Conservation (phyloP, 1,284 basidiomycete genomes). For the Irpex sp. region DNA sequence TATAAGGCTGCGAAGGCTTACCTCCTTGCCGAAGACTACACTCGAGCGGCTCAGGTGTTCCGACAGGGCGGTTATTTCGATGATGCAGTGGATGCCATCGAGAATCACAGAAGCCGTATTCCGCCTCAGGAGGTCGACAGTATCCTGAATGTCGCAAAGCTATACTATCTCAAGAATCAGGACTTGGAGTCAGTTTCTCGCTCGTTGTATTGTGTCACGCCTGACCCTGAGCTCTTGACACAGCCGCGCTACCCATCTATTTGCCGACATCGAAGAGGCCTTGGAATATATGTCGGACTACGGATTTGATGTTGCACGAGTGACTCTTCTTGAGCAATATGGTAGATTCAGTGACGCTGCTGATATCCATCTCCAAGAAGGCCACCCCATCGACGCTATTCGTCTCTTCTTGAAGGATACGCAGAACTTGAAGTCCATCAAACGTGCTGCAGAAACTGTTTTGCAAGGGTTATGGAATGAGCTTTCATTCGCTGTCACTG, state of each 20-base stretch:
- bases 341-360: slow-evolving; percentile 51
- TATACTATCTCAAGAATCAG: slow-evolving; percentile 48
- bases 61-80: slow-evolving; percentile 49
- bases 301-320: slow-evolving; percentile 50
- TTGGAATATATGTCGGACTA: slow-evolving; percentile 57
- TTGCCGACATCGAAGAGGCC: slow-evolving; percentile 47
- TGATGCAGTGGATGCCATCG: slow-evolving; percentile 47
- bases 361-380: slow-evolving; percentile 49
- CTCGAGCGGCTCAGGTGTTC: slow-evolving; percentile 42
- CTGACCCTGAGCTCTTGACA: neutral
- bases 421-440: neutral
- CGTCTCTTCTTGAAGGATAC: slow-evolving; percentile 36
- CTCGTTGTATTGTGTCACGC: neutral
- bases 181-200: slow-evolving; percentile 38
- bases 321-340: slow-evolving; percentile 42
- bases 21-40: slow-evolving; percentile 39
- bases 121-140: slow-evolving; percentile 31
- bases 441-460: slow-evolving; percentile 20
- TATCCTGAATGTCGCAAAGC: slow-evolving; percentile 46
- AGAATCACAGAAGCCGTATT: slow-evolving; percentile 30
- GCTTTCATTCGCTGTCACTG: slow-evolving; percentile 24
- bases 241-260: slow-evolving; percentile 49
- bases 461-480: slow-evolving; percentile 26
- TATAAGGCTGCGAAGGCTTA: slow-evolving; percentile 45
- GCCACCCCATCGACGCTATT: slow-evolving; percentile 46